A percentile compares a stretch with the other conserved stretches of the same genome.
These are phyloP conservation scores for Incumbomyces delicatus DNA, from an alignment of 2,329 filamentous ascomycete genomes.

Conservation along the genomic window DNA sequence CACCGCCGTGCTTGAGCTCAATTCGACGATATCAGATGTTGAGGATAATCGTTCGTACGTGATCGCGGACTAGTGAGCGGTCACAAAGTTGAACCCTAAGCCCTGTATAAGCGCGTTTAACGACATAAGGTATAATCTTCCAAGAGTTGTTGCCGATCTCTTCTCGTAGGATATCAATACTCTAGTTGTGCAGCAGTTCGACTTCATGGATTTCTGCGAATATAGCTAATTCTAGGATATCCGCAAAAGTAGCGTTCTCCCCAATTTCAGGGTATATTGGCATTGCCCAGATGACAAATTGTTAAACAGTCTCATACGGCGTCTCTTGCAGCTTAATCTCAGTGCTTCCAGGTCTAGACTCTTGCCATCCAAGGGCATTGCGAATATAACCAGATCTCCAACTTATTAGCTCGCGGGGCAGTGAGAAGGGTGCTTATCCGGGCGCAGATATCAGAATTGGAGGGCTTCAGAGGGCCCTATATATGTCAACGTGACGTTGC, in stretches of 20 bases:
- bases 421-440: neutral
- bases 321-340: neutral
- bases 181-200: neutral
- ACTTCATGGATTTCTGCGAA: neutral
- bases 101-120: no score
- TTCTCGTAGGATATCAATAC: neutral
- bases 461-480: neutral
- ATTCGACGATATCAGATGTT: no score
- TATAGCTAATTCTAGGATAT: neutral
- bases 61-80: no score
- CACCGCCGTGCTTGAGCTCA: no score
- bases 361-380: neutral
- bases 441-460: neutral
- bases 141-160: no score
- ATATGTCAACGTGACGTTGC: neutral
- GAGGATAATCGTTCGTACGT: no score
- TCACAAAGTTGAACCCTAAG: no score
- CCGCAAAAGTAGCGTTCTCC: neutral
- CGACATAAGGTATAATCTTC: no score
- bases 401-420: neutral
- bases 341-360: neutral
- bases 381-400: neutral
- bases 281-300: neutral
- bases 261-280: neutral
- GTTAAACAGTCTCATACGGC: neutral